Evolutionary conservation across 345 rosid genomes (phyloP), one percentile per base, ranked within the genome.

Genomic region (Sonneratia caseolaris): DNA sequence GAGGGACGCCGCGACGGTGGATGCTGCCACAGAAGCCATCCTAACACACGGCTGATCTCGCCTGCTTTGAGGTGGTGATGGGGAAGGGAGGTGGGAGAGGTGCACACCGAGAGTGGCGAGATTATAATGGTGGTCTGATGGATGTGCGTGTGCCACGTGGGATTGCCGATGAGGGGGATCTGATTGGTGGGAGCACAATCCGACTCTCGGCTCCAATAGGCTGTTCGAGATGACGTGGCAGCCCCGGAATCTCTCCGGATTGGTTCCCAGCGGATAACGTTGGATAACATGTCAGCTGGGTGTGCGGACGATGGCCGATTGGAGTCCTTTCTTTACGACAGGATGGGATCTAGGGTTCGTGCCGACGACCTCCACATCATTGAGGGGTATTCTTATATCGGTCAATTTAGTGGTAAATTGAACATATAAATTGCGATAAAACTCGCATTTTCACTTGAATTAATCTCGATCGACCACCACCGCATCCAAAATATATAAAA

Each of bases 1-100:
- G 49, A 91, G 84, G 79, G 98, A 89, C 77, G 90, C 89, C 74
- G 89, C 89, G 37, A 86, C 77, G 16, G 83, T 85, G 62, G 85
- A 76, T 42, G 88, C 85, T 40, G 89, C 84, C 74, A 85, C 51
- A 43, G 89, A 81, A 36, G 88, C 86, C 91, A 85, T 83, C n/a
- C 59, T 37, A 53, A n/a, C 22, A 4, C 6, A 42, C 7, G 2
- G 5, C 10, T 24, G 12, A 51, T 45, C 66, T 14, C 5, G 59
- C 59, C 48, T 6, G 8, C 55, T 10, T 37, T 66, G 66, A 55
- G 75, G 68, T 19, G 62, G 59, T 53, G 59, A 43, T 19, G 55
- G 36, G 21, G 38, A 32, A 43, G 64, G 14, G 72, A 48, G 3
- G 2, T 43, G 15, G 51, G 7, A 43, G 42, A 38, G 22, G 43